Evolutionary conservation across 495 filamentous ascomycete species (phyloP), one percentile per base, ranked within the genome.

Genomic region (Neurospora intermedia): DNA sequence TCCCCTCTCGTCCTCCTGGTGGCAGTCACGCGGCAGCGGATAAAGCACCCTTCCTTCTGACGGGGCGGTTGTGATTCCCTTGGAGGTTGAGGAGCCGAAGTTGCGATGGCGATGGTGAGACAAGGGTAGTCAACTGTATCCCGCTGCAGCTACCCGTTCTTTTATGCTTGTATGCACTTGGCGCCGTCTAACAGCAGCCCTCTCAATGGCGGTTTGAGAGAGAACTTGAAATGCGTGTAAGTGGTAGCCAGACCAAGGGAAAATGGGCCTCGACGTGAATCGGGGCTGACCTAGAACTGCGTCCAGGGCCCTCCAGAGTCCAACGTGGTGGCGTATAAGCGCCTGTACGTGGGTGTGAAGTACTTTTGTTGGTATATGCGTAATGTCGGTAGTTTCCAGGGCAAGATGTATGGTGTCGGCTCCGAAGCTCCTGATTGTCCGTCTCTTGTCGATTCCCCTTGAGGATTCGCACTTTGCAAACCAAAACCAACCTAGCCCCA

Each of bases 21-120:
- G 54, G 54, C 54, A 77, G 83, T 84, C 82, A 84, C 80, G 80
- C 82, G 82, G 77, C 78, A 80, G 80, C 82, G 83, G 83, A 82
- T 84, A 82, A 80, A 77, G 83, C 81, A 83, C 83, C 78, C 31
- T 74, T 71, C 41, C 40, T 73, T 66, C 27, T 66, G 54, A 66
- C 54, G 54, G 54, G 54, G 54, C 54, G 54, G 54, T 66, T 66
- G 54, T 66, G 54, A 27, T 35, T 27, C 27, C 54, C 54, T 66
- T 66, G 27, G 54, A 66, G 54, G 54, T 66, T 66, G 23, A 66
- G 27, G 54, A 66, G 54, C 27, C 35, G 27, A 66, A 66, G 54
- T 66, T 66, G 54, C 54, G 35, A 66, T 35, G 66, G 76, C 75
- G 73, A 72, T 45, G 74, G 77, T 78, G 75, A 77, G 77, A 78